A percentile compares a stretch with the other conserved stretches of the same genome.
These are phyloP conservation scores for Elaeis oleifera DNA, from an alignment of 202 grass and related monocot species.

Conservation along the genomic window DNA sequence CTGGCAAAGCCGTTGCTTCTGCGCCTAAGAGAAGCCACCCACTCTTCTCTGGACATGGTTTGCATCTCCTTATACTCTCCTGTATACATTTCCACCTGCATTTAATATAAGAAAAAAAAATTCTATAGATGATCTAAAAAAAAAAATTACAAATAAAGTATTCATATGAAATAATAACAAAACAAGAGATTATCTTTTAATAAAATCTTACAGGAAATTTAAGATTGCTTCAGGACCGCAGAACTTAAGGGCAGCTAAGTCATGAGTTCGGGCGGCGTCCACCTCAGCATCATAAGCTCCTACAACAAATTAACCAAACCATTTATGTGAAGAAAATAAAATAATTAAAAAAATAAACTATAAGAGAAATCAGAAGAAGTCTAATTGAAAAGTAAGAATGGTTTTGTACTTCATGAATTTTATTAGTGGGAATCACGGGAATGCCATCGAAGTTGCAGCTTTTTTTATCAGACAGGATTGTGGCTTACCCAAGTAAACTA, in stretches of 20 bases:
- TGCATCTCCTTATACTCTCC: conserved; percentile 70
- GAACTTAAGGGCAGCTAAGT: conserved; percentile 85
- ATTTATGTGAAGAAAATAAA: background rate
- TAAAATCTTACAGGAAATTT: conserved; percentile 56
- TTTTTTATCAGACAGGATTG: no score
- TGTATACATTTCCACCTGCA: conserved; percentile 60
- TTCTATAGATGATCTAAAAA: no score
- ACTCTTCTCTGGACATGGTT: conserved; percentile 55
- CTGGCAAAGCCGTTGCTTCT: conserved; percentile 94
- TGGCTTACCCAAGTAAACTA: conserved; percentile 97
- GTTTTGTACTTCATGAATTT: background rate
- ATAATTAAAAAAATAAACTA: background rate
- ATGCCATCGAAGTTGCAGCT: background rate
- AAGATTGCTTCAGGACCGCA: conserved; percentile 63
- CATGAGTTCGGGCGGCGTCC: conserved; percentile 65
- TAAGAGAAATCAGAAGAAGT: background rate
- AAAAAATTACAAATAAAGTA: background rate
- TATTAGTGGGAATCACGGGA: background rate
- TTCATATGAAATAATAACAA: background rate
- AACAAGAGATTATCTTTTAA: background rate
- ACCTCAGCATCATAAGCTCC: conserved; percentile 90
- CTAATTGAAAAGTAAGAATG: background rate
- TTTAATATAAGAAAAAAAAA: background rate
- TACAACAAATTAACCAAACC: conserved; percentile 17
- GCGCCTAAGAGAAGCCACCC: conserved; percentile 75